Percentiles rank a stretch among this genome's conserved stretches.
Conservation (phyloP, 352 stramenopile genomes). For the Phytophthora ohioensis region DNA sequence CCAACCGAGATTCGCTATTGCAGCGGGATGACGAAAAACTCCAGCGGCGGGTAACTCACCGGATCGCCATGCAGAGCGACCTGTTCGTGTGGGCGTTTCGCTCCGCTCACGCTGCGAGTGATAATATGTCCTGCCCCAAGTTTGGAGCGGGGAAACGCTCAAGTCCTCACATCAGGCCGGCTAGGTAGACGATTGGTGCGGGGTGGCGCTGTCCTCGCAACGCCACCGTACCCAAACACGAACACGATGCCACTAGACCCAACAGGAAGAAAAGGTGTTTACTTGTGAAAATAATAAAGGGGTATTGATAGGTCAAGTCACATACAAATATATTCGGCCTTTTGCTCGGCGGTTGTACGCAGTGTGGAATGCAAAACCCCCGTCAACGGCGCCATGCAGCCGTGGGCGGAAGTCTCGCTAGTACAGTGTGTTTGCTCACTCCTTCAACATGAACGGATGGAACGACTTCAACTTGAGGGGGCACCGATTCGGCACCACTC, state of each 20-base stretch:
- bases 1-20: no score
- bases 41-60: no score
- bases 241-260: no score
- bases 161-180: no score
- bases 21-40: no score
- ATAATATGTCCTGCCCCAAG: slow-evolving; percentile 14
- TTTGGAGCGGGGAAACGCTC: not conserved
- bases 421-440: not conserved
- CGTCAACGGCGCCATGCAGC: not conserved
- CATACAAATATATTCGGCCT: slow-evolving; percentile 32
- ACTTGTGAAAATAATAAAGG: not conserved
- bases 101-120: slow-evolving; percentile 6
- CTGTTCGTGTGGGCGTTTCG: slow-evolving; percentile 13
- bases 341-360: slow-evolving; percentile 17
- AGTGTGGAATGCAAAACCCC: slow-evolving; percentile 17
- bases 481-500: slow-evolving; percentile 45
- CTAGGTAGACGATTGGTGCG: no score
- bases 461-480: slow-evolving; percentile 35
- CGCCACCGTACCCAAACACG: no score
- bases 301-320: not conserved
- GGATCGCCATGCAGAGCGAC: not conserved
- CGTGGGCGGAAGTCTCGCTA: slow-evolving; percentile 10
- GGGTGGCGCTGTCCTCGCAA: no score
- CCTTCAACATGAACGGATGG: slow-evolving; percentile 31
- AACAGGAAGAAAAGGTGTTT: no score